phyloP scores from a whole-genome alignment of 192 early-diverging fungal species.

The Pilobolus umbonatus region DNA sequence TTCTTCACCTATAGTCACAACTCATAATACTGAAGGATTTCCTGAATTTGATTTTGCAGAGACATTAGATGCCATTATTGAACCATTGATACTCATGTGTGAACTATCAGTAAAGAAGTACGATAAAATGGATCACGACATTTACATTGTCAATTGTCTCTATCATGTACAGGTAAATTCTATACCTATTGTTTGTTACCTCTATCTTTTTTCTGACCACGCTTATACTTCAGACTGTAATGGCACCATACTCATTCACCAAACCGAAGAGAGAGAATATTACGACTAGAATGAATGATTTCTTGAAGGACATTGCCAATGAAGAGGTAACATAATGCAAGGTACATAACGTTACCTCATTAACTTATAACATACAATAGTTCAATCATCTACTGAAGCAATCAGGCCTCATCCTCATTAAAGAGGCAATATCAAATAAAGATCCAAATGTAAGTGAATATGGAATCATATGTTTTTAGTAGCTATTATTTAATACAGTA shows the following conservation, averaged over 20 bases:
- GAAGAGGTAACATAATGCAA: slow-evolving; percentile 50
- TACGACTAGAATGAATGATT: slow-evolving; percentile 56
- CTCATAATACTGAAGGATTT: slow-evolving; percentile 24
- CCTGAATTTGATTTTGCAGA: slow-evolving; percentile 57
- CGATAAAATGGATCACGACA: slow-evolving; percentile 52
- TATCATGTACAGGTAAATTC: slow-evolving; percentile 66
- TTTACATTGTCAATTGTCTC: slow-evolving; percentile 77
- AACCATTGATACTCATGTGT: slow-evolving; percentile 70
- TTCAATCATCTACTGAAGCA: slow-evolving; percentile 55
- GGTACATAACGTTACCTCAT: background rate
- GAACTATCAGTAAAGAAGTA: slow-evolving; percentile 51
- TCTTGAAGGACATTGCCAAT: slow-evolving; percentile 55
- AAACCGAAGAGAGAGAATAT: slow-evolving; percentile 48
- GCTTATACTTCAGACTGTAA: slow-evolving; percentile 43
- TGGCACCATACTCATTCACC: slow-evolving; percentile 64
- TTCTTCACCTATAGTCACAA: slow-evolving; percentile 55
- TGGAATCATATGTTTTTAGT: background rate
- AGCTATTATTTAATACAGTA: background rate
- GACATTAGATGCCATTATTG: slow-evolving; percentile 64
- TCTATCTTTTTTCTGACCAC: background rate
- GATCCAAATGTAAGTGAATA: slow-evolving; percentile 40
- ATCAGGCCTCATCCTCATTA: slow-evolving; percentile 53
- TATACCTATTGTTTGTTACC: too few species aligned
- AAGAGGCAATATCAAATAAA: slow-evolving; percentile 52
- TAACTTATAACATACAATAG: slow-evolving; percentile 28